Base-by-base conservation (phyloP, 108 stramenopile genomes). In the Parietichytrium sp. region DNA sequence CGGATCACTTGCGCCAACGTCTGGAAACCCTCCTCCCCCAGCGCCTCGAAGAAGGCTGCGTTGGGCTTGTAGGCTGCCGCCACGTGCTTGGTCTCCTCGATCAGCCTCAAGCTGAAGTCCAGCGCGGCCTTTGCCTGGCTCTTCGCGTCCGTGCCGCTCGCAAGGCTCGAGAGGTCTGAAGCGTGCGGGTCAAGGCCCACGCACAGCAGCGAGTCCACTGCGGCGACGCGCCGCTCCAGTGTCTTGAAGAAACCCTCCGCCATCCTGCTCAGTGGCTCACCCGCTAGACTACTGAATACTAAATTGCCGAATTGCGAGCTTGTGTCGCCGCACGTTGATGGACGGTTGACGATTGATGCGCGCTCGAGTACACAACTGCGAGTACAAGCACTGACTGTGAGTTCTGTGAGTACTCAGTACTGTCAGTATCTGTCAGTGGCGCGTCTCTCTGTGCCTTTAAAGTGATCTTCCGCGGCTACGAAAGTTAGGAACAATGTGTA, bases 21-120 rank as follows among this genome's bases (percentile, higher is more conserved):
- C 4, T 61, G 81, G 51, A 83, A 78, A n/a, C 96, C 98, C 30
- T 90, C 86, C 31, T 82, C 80, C 8, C 98, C 98, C 18, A 95
- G 82, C 25, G 94, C 93, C 86, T 99, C 98, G 82, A 99, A 99
- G 84, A 99, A 99, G 3, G 98, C 98, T 47, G 94, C 92, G 83
- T 99, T 99, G 6, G 98, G 98, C 86, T 99, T 99, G 93, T 93
- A 99, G 55, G 93, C 93, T 0, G 94, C 93, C 0, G 94, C 18
- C 81, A 85, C 29, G 79, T 86, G 86, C 20, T 88, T 53, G 0
- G 96, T 97, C 29, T 94, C 92, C 48, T 93, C 95, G 82, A 98
- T 95, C 80, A 99, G 85, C n/a, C 82, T 84, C 53, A 88, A 88
- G 92, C 96, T 97, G 84, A 96, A 97, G 23, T 87, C 85, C 52